Evolutionary conservation across 208 protist genomes (phyloP).

Genomic region (Trypanosoma avium): DNA sequence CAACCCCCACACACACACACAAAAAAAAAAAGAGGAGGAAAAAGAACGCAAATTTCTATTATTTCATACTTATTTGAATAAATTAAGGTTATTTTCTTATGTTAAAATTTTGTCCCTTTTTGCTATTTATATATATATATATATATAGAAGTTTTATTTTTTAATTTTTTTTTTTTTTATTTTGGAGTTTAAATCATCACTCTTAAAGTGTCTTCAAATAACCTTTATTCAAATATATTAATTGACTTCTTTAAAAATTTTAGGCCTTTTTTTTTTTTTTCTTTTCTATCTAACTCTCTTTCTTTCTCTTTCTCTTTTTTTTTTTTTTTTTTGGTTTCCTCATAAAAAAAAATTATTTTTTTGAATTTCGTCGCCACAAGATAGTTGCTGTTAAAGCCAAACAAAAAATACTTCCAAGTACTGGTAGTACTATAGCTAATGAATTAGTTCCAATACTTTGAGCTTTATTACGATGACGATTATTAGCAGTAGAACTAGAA

Average conservation of each 20-base stretch:
- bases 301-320: constrained; percentile 3
- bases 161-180: constrained; percentile 8
- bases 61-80: too few relatives aligned
- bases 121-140: constrained; percentile 3
- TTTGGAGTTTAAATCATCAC: neutral
- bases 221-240: too few relatives aligned
- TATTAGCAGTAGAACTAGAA: too few relatives aligned
- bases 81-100: neutral
- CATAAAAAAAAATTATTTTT: too few relatives aligned
- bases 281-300: constrained; percentile 4
- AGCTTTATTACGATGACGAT: constrained; percentile 3
- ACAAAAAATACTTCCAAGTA: constrained; percentile 22
- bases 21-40: too few relatives aligned
- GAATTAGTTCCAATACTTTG: neutral
- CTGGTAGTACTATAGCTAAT: constrained; percentile 4
- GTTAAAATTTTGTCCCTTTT: too few relatives aligned
- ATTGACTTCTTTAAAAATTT: too few relatives aligned
- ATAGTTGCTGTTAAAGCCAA: constrained; percentile 7
- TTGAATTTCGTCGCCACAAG: constrained; percentile 15
- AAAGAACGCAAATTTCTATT: too few relatives aligned
- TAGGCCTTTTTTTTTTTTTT: constrained; percentile 9
- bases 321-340: neutral
- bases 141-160: constrained; percentile 5
- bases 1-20: too few relatives aligned
- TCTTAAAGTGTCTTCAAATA: neutral